These are phyloP conservation scores for Cylindrotheca fusiformis DNA, from an alignment of 108 stramenopile species.

Conservation along the genomic window DNA sequence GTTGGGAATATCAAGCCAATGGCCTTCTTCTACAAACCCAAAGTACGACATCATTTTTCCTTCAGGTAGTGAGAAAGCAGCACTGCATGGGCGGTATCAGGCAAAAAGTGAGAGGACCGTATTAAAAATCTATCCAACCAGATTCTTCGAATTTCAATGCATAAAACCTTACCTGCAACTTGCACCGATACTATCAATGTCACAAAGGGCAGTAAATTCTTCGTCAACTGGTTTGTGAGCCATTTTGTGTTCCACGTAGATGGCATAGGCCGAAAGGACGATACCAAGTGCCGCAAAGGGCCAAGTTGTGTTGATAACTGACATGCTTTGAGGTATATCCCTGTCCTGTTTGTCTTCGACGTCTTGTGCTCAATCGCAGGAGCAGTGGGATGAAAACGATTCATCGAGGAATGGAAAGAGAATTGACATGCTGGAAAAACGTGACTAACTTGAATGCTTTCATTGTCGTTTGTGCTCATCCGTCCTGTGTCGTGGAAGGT, in stretches of 20 bases:
- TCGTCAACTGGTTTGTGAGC: conserved; percentile 41
- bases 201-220: conserved; percentile 73
- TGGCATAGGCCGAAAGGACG: conserved; percentile 65
- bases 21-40: conserved; percentile 59
- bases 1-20: conserved; percentile 71
- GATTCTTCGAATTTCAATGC: conserved; percentile 20
- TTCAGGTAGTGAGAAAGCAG: conserved; percentile 72
- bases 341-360: too few species aligned
- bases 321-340: conserved; percentile 2
- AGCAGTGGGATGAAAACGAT: too few species aligned
- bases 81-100: conserved; percentile 18
- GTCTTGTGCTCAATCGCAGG: too few species aligned
- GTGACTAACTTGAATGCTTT: too few species aligned
- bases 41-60: conserved; percentile 75
- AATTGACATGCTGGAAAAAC: too few species aligned
- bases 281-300: conserved; percentile 44
- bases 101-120: neutral
- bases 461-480: too few species aligned
- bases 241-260: conserved; percentile 77
- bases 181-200: conserved; percentile 77
- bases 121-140: neutral
- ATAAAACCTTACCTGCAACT: conserved; percentile 69
- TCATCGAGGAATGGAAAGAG: too few species aligned
- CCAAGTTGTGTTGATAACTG: neutral
- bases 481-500: too few species aligned